Percentiles rank a stretch among this genome's conserved stretches.
Conservation (phyloP, 2,329 filamentous ascomycete genomes). For the Myriosclerotinia duriaeana region DNA sequence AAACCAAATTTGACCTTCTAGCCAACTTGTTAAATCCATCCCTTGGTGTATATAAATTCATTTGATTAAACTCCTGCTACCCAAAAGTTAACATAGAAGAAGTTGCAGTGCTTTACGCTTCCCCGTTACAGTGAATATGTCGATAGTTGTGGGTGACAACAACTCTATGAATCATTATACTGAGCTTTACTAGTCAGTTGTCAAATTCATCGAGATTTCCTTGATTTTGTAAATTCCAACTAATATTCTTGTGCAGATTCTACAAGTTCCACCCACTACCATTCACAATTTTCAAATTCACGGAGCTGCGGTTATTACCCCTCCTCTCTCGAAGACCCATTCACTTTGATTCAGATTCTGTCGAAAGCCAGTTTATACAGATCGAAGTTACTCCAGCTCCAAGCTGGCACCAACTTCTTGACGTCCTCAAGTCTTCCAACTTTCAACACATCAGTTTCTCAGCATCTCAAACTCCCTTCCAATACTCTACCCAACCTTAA, state of each 20-base stretch:
- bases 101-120: not conserved
- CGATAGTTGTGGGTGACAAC: not conserved
- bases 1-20: no score
- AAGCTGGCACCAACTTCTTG: not conserved
- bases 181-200: not conserved
- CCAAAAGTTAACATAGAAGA: no score
- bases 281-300: not conserved
- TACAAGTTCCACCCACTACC: not conserved
- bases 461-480: not conserved
- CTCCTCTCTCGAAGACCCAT: not conserved
- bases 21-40: no score
- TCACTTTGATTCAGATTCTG: not conserved
- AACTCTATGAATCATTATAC: not conserved
- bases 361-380: not conserved
- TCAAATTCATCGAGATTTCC: not conserved
- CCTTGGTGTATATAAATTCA: no score
- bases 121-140: not conserved
- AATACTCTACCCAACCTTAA: not conserved
- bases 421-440: not conserved
- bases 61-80: no score
- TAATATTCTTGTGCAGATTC: not conserved
- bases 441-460: not conserved
- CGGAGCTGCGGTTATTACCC: not conserved
- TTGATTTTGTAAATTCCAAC: not conserved
- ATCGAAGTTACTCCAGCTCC: not conserved